Evolutionary conservation across 1,284 basidiomycete species (phyloP).

Genomic region (Sporisorium exsertum): DNA sequence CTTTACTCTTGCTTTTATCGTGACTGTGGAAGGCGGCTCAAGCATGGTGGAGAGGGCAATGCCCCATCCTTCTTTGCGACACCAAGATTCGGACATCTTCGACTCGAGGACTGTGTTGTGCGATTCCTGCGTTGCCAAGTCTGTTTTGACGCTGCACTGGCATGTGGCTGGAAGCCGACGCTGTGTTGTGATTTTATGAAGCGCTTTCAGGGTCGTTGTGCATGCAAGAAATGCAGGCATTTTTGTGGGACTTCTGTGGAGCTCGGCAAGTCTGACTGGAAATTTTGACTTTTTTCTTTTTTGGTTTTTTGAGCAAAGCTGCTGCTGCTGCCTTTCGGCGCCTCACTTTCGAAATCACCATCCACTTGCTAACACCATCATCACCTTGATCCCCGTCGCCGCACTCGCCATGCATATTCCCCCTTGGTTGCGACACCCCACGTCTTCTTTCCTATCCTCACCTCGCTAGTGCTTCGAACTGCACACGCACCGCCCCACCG

Average conservation of each 20-base stretch:
- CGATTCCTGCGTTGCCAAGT: too few species aligned
- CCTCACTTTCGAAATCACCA: not conserved
- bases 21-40: too few species aligned
- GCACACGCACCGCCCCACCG: not conserved
- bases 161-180: too few species aligned
- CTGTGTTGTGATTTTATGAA: too few species aligned
- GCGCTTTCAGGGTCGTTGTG: too few species aligned
- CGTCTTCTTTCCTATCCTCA: not conserved
- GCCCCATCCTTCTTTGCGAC: too few species aligned
- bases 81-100: too few species aligned
- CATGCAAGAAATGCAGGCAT: not conserved
- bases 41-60: too few species aligned
- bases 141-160: too few species aligned
- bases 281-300: not conserved
- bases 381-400: not conserved
- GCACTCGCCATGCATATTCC: not conserved
- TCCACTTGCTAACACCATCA: conserved; percentile 15
- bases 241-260: not conserved
- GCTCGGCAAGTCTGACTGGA: not conserved
- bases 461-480: not conserved
- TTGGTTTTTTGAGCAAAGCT: conserved; percentile 1
- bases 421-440: not conserved
- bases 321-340: conserved; percentile 1
- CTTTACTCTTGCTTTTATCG: too few species aligned
- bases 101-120: too few species aligned